Evolutionary conservation across 441 rosid genomes (phyloP), one percentile per base, ranked within the genome.

Genomic region (Hura crepitans): DNA sequence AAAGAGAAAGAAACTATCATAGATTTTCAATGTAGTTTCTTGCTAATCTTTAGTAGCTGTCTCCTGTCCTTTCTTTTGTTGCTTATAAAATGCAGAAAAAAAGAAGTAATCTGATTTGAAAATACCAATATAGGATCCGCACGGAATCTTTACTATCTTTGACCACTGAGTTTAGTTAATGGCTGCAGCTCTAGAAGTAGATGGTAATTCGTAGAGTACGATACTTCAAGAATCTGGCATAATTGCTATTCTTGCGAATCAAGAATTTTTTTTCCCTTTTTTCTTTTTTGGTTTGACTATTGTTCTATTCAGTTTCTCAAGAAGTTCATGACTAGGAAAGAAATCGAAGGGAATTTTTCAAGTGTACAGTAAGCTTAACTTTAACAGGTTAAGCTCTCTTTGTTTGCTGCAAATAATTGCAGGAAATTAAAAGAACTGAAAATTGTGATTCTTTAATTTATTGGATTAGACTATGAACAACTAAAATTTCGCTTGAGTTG

Each of bases 51-150:
- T 31, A 58, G 65, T 30, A 46, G 23, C 33, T 25, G 7, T 35
- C 7, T 35, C 20, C 20, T 35, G 69, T 22, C 18, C 18, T 62
- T 11, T 68, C 76, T 67, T 76, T 76, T 66, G 69, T n/a, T 71
- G 72, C 68, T 35, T 73, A 72, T 65, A 66, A 74, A 68, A 30
- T 67, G 60, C 5, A 20, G 5, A 3, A 37, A 1, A 10, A 37
- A 37, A 37, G 42, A 37, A 11, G 60, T 61, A 49, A 74, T 11
- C 7, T 37, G 37, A 51, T 10, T 27, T 13, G 25, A 8, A 14
- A 1, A 22, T 13, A 46, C 10, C 9, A 13, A 25, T 23, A 17
- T 63, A 27, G 55, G 53, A 17, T 64, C 13, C 25, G 42, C 20
- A 23, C 14, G 25, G 54, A 23, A 45, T 25, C 39, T 20, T 31